Conservation (phyloP, 768 basidiomycete species). For the Piloderma croceum region DNA sequence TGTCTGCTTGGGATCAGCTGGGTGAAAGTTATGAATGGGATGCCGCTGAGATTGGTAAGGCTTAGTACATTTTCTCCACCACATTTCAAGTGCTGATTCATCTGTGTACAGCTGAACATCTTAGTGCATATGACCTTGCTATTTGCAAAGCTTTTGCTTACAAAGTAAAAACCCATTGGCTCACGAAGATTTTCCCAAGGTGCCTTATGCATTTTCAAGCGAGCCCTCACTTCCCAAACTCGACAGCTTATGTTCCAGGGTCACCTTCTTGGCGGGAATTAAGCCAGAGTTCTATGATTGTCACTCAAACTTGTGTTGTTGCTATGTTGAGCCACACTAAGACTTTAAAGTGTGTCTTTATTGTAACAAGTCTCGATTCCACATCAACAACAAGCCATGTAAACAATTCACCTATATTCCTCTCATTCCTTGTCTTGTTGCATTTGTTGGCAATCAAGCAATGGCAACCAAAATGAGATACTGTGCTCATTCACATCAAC, state of each 20-base stretch:
- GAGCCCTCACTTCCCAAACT: no score
- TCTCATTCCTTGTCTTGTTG: constrained; percentile 31
- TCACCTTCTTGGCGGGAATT: constrained; percentile 25
- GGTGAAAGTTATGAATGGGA: constrained; percentile 15
- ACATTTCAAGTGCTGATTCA: neutral
- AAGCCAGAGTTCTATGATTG: constrained; percentile 31
- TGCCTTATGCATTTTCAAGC: no score
- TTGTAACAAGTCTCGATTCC: constrained; percentile 27
- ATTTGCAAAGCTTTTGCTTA: no score
- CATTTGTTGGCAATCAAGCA: constrained; percentile 13
- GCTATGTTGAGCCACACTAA: constrained; percentile 28
- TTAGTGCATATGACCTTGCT: constrained; percentile 19
- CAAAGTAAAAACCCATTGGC: no score
- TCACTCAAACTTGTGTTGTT: constrained; percentile 37
- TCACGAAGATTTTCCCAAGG: no score
- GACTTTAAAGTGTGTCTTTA: constrained; percentile 28
- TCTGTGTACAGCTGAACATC: constrained; percentile 13
- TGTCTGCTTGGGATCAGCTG: constrained; percentile 10
- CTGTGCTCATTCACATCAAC: constrained; percentile 23
- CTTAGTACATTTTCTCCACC: constrained; percentile 7
- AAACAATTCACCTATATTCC: constrained; percentile 33
- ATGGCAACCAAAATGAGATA: constrained; percentile 19
- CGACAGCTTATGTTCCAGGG: no score
- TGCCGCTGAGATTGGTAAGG: constrained; percentile 10
- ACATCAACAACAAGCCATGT: constrained; percentile 16